A percentile compares a stretch with the other conserved stretches of the same genome.
Evolutionary conservation across 139 green algal genomes (phyloP).

Genomic region (Edaphochlamys debaryana): DNA sequence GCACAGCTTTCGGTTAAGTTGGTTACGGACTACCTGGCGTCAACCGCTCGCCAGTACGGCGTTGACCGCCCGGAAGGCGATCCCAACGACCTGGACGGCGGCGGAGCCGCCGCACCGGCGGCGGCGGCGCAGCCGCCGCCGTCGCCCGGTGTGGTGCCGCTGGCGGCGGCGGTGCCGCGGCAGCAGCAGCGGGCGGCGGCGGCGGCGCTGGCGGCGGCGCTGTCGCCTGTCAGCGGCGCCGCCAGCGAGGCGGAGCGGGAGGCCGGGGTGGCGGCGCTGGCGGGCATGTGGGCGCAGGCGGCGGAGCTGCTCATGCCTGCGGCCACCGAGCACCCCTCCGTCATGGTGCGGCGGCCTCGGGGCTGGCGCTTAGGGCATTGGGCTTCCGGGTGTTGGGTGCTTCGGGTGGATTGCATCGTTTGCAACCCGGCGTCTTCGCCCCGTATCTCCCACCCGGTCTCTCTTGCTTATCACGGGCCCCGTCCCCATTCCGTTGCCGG

Average conservation of each 20-base stretch:
- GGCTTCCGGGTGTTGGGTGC: no score
- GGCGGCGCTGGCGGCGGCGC: no score
- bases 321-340: constrained; percentile 37
- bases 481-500: no score
- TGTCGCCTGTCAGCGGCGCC: neutral
- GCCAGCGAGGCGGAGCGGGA: constrained; percentile 15
- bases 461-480: no score
- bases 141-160: neutral
- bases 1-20: constrained; percentile 60
- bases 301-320: constrained; percentile 41
- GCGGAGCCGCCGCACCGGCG: neutral
- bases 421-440: no score
- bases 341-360: constrained; percentile 54
- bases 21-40: constrained; percentile 39
- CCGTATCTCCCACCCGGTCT: no score
- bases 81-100: neutral
- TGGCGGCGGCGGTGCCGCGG: neutral
- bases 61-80: neutral
- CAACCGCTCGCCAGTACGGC: neutral
- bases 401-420: no score
- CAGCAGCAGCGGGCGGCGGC: neutral
- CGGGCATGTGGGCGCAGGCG: constrained; percentile 45
- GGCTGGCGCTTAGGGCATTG: no score
- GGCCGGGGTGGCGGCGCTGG: constrained; percentile 17
- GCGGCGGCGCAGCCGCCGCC: neutral